A percentile compares a stretch with the other conserved stretches of the same genome.
phyloP scores from a whole-genome alignment of 495 filamentous ascomycete genomes.

The Cairneyella variabilis region DNA sequence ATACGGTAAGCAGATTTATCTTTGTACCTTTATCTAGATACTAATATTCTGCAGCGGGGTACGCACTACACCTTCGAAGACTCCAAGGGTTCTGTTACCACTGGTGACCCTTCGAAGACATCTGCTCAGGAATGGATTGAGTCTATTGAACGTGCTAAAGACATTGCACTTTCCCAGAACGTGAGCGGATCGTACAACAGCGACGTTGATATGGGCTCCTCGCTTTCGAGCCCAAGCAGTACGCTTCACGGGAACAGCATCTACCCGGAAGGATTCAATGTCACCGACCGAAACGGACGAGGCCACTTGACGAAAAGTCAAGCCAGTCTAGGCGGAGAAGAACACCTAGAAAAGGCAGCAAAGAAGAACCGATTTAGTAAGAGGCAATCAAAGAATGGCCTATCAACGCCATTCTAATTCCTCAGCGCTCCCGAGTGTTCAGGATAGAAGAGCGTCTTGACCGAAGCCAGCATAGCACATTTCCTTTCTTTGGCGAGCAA shows the following conservation, averaged over 20 bases:
- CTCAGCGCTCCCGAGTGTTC: background rate
- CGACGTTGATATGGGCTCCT: slow-evolving; percentile 67
- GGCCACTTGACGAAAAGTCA: slow-evolving; percentile 52
- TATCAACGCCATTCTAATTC: slow-evolving; percentile 71
- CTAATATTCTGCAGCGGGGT: slow-evolving; percentile 57
- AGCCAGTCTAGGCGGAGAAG: slow-evolving; percentile 36
- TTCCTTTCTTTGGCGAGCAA: slow-evolving; percentile 17
- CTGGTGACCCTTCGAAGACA: slow-evolving; percentile 36
- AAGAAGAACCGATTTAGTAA: slow-evolving; percentile 82
- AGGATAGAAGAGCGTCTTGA: background rate
- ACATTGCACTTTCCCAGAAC: slow-evolving; percentile 71
- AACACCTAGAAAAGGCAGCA: slow-evolving; percentile 43
- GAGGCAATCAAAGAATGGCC: slow-evolving; percentile 83
- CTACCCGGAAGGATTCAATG: slow-evolving; percentile 35
- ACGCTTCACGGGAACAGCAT: slow-evolving; percentile 54
- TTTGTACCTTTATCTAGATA: background rate
- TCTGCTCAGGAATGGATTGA: slow-evolving; percentile 86
- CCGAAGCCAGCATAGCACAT: background rate
- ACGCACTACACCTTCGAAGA: slow-evolving; percentile 94
- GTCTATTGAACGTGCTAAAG: slow-evolving; percentile 72
- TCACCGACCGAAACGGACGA: slow-evolving; percentile 46
- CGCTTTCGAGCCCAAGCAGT: slow-evolving; percentile 66
- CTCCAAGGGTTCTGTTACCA: slow-evolving; percentile 54
- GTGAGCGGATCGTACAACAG: slow-evolving; percentile 60
- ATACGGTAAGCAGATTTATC: slow-evolving; percentile 61